Evolutionary conservation across 495 filamentous ascomycete species (phyloP).

Genomic region (Cercophora newfieldiana): DNA sequence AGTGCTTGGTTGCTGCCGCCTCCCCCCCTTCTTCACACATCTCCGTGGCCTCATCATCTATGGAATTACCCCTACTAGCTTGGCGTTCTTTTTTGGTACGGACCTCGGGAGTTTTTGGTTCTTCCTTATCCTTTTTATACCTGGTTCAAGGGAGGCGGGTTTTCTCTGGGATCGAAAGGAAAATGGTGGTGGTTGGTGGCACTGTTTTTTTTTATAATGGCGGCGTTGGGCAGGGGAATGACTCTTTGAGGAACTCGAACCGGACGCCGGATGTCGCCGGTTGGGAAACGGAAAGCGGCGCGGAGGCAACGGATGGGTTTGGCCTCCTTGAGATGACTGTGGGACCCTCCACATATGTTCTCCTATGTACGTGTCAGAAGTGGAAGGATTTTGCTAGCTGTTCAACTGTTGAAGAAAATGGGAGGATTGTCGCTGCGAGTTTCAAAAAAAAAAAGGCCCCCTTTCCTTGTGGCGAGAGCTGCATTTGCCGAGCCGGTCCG

Average conservation of each 20-base stretch:
- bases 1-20: constrained; percentile 16
- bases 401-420: not conserved
- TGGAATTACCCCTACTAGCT: constrained; percentile 1
- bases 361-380: not conserved
- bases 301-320: not conserved
- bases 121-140: constrained; percentile 11
- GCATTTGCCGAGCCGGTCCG: not conserved
- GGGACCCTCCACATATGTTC: not conserved
- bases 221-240: constrained; percentile 10
- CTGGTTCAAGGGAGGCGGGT: not conserved
- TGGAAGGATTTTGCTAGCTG: not conserved
- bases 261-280: not conserved
- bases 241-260: not conserved
- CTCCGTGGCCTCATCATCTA: constrained; percentile 7
- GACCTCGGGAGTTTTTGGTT: not conserved
- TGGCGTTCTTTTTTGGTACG: constrained; percentile 15
- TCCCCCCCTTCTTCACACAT: not conserved
- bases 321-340: not conserved
- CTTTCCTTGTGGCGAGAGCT: not conserved
- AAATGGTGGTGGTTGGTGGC: constrained; percentile 6
- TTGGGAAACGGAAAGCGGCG: not conserved
- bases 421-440: not conserved
- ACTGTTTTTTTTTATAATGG: constrained; percentile 8
- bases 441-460: not conserved
- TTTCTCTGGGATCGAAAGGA: not conserved